These are phyloP conservation scores for Prunus mume DNA, from an alignment of 306 rosid genomes.

Conservation along the genomic window DNA sequence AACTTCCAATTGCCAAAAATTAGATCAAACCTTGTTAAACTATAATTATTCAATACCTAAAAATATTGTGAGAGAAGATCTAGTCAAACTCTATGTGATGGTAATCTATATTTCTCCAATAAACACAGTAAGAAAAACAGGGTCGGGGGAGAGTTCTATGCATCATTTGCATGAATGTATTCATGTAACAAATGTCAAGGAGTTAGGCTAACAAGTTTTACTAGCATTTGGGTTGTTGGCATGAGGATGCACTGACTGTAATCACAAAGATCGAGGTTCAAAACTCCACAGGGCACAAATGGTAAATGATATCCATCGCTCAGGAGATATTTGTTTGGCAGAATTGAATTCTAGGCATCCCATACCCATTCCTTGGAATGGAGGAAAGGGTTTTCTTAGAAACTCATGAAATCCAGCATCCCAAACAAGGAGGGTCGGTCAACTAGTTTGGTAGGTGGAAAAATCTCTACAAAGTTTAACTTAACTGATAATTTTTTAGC, in stretches of 20 bases:
- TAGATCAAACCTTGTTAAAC: neutral
- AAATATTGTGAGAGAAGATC: no score
- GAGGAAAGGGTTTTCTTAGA: neutral
- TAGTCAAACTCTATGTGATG: no score
- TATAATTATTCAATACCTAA: neutral
- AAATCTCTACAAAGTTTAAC: neutral
- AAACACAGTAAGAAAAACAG: no score
- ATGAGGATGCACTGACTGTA: neutral
- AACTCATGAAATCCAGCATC: neutral
- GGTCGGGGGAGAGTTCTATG: neutral
- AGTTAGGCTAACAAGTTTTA: neutral
- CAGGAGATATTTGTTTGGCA: neutral
- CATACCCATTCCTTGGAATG: neutral
- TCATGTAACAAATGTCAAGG: neutral
- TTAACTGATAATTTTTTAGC: neutral
- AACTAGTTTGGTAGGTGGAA: neutral
- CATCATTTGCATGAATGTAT: neutral
- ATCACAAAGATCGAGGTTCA: neutral
- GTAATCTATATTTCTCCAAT: no score
- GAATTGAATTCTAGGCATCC: neutral
- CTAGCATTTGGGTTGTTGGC: neutral
- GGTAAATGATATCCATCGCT: neutral
- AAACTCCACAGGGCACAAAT: neutral
- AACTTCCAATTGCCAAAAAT: neutral
- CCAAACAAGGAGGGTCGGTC: neutral